Evolutionary conservation across 495 filamentous ascomycete genomes (phyloP).

Genomic region (Daldinia vernicosa): DNA sequence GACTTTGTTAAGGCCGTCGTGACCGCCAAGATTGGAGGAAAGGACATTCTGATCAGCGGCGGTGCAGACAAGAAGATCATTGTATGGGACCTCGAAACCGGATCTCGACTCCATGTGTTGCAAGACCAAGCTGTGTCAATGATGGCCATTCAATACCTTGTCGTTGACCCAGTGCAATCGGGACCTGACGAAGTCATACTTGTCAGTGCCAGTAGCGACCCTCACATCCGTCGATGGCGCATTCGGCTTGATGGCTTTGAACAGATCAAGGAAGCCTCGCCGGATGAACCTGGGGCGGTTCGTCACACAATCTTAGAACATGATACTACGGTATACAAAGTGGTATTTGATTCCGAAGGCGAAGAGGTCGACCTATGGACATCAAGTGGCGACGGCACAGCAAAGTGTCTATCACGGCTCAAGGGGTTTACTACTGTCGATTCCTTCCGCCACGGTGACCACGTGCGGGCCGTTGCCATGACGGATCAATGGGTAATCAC

Average conservation of each 20-base stretch:
- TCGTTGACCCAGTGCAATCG: slow-evolving; percentile 69
- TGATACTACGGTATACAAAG: slow-evolving; percentile 86
- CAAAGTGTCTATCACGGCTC: slow-evolving; percentile 74
- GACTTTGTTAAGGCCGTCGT: slow-evolving; percentile 90
- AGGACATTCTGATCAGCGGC: slow-evolving; percentile 80
- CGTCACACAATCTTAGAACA: slow-evolving; percentile 76
- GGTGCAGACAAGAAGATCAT: slow-evolving; percentile 87
- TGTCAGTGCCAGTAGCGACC: slow-evolving; percentile 83
- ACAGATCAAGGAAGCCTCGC: slow-evolving; percentile 53
- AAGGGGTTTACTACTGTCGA: slow-evolving; percentile 75
- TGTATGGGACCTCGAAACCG: slow-evolving; percentile 77
- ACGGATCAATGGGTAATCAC: slow-evolving; percentile 85
- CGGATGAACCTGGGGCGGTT: slow-evolving; percentile 51
- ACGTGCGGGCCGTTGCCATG: slow-evolving; percentile 82
- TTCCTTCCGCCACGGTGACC: slow-evolving; percentile 81
- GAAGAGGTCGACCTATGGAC: slow-evolving; percentile 86
- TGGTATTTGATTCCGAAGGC: slow-evolving; percentile 66
- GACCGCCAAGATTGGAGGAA: slow-evolving; percentile 61
- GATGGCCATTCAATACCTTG: slow-evolving; percentile 78
- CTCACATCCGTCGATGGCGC: slow-evolving; percentile 81
- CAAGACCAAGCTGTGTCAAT: slow-evolving; percentile 72
- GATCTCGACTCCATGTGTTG: slow-evolving; percentile 73
- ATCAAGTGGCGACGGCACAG: slow-evolving; percentile 84
- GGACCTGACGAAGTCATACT: slow-evolving; percentile 62
- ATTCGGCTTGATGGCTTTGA: slow-evolving; percentile 57